Conservation (phyloP, 2,329 filamentous ascomycete genomes). For the Escovopsis sp. region DNA sequence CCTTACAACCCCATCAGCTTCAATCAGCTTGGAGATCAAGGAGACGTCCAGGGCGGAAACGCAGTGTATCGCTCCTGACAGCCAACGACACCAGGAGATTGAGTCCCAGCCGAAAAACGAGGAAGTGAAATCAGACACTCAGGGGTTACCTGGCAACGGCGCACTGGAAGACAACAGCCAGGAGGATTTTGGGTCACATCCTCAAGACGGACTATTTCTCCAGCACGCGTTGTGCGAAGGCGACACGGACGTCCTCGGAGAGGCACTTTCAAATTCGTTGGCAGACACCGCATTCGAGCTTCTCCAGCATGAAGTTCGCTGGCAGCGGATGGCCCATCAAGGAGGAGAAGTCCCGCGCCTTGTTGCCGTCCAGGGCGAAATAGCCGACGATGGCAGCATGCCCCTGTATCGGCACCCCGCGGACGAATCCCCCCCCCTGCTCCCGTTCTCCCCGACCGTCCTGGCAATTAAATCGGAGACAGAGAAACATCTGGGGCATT, state of each 20-base stretch:
- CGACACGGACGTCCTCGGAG: slow-evolving; percentile 59
- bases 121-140: too few relatives aligned
- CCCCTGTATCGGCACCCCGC: slow-evolving; percentile 92
- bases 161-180: background rate
- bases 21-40: background rate
- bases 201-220: background rate
- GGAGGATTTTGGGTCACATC: background rate
- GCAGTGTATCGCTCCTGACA: too few relatives aligned
- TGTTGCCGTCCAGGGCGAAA: slow-evolving; percentile 72
- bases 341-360: slow-evolving; percentile 83
- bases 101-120: too few relatives aligned
- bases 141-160: background rate
- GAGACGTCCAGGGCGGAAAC: too few relatives aligned
- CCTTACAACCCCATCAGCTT: slow-evolving; percentile 9
- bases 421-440: slow-evolving; percentile 68
- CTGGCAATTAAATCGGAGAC: slow-evolving; percentile 51
- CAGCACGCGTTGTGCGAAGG: slow-evolving; percentile 57
- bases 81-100: too few relatives aligned
- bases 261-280: slow-evolving; percentile 48
- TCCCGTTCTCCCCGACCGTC: slow-evolving; percentile 59
- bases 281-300: slow-evolving; percentile 50
- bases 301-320: slow-evolving; percentile 61
- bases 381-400: slow-evolving; percentile 54
- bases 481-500: slow-evolving; percentile 60
- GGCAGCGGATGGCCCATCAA: slow-evolving; percentile 87